phyloP scores from a whole-genome alignment of 495 filamentous ascomycete genomes.

The Daldinia bambusicola region DNA sequence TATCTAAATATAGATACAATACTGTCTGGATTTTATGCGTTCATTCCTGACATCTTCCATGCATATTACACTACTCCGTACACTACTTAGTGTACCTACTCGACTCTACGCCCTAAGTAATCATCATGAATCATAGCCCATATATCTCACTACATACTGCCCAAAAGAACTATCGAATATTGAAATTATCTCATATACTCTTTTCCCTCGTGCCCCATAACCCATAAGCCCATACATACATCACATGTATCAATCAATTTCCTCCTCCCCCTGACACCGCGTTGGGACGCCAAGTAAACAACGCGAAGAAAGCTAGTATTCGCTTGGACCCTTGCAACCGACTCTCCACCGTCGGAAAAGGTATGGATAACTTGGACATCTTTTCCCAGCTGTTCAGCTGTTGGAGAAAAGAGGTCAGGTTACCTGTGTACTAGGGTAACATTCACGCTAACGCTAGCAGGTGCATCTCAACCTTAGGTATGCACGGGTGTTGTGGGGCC shows the following conservation, averaged over 20 bases:
- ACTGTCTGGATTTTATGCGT: slow-evolving; percentile 1
- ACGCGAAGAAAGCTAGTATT: slow-evolving; percentile 3
- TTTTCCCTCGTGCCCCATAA: neutral
- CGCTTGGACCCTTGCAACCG: slow-evolving; percentile 13
- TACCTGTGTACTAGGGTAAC: too few relatives aligned
- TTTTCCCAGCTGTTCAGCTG: slow-evolving; percentile 3
- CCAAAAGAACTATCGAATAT: neutral
- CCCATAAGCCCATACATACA: neutral
- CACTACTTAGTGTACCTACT: too few relatives aligned
- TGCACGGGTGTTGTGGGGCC: neutral
- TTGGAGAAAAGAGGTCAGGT: slow-evolving; percentile 16
- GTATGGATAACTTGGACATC: slow-evolving; percentile 1
- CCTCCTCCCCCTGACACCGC: neutral
- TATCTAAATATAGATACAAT: neutral
- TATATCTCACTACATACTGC: neutral
- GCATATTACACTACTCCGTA: too few relatives aligned
- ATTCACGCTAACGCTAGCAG: too few relatives aligned
- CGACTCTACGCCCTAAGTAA: too few relatives aligned
- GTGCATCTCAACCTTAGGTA: neutral
- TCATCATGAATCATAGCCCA: neutral
- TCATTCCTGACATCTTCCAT: slow-evolving; percentile 7
- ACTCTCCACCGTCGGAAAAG: slow-evolving; percentile 11
- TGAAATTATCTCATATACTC: neutral
- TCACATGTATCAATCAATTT: neutral
- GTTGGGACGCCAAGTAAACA: slow-evolving; percentile 3